These are phyloP conservation scores for Brassica nigra DNA, from an alignment of 345 rosid species.

Conservation along the genomic window DNA sequence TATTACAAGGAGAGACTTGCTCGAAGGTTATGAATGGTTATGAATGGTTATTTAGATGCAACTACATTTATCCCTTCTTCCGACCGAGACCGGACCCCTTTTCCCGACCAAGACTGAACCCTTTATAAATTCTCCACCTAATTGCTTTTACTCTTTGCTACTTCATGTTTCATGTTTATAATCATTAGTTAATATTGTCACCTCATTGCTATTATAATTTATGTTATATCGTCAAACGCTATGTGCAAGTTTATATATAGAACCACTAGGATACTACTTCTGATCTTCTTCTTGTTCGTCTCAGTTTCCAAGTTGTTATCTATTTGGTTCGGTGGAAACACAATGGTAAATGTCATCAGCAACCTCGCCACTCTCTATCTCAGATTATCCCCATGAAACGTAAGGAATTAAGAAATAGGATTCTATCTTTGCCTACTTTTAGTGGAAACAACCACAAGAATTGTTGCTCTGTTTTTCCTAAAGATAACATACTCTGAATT, in stretches of 20 bases:
- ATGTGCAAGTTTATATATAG: too few relatives aligned
- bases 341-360: too few relatives aligned
- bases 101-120: neutral
- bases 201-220: too few relatives aligned
- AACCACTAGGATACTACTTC: too few relatives aligned
- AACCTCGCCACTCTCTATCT: too few relatives aligned
- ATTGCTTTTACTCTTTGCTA: neutral
- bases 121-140: neutral
- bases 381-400: neutral
- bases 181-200: neutral
- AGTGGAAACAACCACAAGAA: too few relatives aligned
- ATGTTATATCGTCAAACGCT: too few relatives aligned
- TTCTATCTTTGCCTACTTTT: neutral
- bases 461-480: neutral
- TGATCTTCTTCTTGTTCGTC: too few relatives aligned
- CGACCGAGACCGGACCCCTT: neutral
- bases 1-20: too few relatives aligned
- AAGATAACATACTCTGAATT: neutral
- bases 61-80: neutral
- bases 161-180: neutral
- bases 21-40: too few relatives aligned
- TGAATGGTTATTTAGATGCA: neutral
- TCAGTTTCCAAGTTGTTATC: too few relatives aligned
- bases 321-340: too few relatives aligned
- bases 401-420: neutral